Conservation (phyloP, 2,329 filamentous ascomycete genomes). For the Cryphonectria radicalis region DNA sequence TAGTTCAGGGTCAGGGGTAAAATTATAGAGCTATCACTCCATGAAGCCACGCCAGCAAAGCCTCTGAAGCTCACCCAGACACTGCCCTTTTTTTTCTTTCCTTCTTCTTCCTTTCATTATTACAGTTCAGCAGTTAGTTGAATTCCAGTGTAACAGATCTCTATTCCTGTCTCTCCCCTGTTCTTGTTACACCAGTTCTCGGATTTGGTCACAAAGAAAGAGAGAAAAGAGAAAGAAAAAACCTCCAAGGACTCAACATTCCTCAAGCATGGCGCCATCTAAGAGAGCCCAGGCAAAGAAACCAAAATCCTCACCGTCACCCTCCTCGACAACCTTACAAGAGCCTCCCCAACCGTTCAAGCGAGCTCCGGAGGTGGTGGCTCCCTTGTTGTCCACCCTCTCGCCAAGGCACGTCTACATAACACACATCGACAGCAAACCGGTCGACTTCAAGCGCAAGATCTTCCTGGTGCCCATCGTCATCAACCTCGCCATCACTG, state of each 20-base stretch:
- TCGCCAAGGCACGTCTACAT: conserved; percentile 77
- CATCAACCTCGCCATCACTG: conserved; percentile 72
- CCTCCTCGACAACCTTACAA: conserved; percentile 34
- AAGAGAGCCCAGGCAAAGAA: conserved; percentile 41
- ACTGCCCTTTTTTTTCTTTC: background rate
- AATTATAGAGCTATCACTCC: background rate
- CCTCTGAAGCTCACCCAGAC: background rate
- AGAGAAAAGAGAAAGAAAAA: background rate
- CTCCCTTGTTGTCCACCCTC: conserved; percentile 69
- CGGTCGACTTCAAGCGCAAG: conserved; percentile 73
- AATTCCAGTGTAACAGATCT: background rate
- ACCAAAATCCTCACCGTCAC: conserved; percentile 35
- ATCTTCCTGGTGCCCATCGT: conserved; percentile 80
- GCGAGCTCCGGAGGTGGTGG: conserved; percentile 63
- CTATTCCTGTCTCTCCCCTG: background rate
- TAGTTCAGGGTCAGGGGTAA: conserved; percentile 12
- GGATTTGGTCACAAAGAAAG: background rate
- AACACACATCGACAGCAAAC: conserved; percentile 77
- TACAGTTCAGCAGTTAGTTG: background rate
- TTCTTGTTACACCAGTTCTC: background rate
- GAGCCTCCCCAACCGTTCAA: conserved; percentile 70
- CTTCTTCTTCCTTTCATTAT: background rate
- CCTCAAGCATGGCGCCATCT: conserved; percentile 35
- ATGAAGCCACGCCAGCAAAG: background rate
- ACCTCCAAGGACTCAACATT: conserved; percentile 8